Base-by-base conservation (phyloP, 441 rosid species). In the Arabidopsis hybrid region DNA sequence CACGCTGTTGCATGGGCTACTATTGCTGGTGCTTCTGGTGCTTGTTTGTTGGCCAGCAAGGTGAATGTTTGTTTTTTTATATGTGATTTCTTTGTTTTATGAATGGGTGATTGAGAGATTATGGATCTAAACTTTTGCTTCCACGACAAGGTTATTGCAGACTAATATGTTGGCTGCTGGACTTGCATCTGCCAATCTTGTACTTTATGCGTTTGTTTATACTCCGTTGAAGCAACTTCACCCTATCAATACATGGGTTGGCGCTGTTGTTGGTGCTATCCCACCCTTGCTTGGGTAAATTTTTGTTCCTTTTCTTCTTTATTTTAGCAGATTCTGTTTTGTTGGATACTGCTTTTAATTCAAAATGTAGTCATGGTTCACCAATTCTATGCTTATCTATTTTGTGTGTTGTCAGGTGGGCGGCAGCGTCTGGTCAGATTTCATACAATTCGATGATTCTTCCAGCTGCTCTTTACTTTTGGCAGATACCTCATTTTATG, bases 401-500 rank as follows among this genome's bases (percentile, higher is more conserved):
- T 78, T 59, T 71, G 56, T 59, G 52, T 3, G 67, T 81, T 11
- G 32, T 46, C 83, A 91, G 98, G 81, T 93, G 97, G 95, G 97
- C 87, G 69, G 98, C 98, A 49, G 96, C 97, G 42, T 84, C 90
- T 67, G 98, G 92, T 67, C 77, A 87, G 64, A 73, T 95, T 72
- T 83, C 97, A 32, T 84, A 76, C 6, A 86, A 93, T 73, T 85
- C 90, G 38, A 71, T 90, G 87, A 82, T 93, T 69, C 97, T 95
- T 76, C 98, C 97, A 3, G 91, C 94, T 65, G 99, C 97, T 79
- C 97, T 94, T 46, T 95, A 92, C 68, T 89, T 95, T 80, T 95
- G 98, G 99, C 99, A 95, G 82, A 89, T 95, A 66, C 99, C 99
- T 32, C 98, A 95, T 83, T 95, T 95, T 61, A 95, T 95, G 98